These are phyloP conservation scores for Cladophialophora chaetospira DNA, from an alignment of 2,329 filamentous ascomycete species.

Conservation along the genomic window DNA sequence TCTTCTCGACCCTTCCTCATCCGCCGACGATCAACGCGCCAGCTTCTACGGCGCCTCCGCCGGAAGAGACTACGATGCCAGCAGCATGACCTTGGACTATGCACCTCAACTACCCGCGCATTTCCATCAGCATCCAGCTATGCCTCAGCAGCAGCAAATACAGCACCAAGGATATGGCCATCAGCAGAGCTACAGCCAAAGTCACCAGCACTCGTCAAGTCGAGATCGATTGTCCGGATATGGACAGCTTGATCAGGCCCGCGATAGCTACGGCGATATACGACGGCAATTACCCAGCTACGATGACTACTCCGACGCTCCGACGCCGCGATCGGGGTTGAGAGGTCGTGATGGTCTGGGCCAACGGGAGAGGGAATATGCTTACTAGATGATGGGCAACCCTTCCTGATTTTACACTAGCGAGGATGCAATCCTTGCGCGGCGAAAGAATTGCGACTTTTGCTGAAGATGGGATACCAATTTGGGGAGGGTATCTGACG, in stretches of 20 bases:
- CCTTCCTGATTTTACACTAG: background rate
- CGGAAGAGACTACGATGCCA: conserved; percentile 64
- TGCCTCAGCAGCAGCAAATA: background rate
- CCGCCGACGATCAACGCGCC: conserved; percentile 63
- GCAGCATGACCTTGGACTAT: conserved; percentile 30
- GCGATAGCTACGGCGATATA: conserved; percentile 28
- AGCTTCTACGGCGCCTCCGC: conserved; percentile 19
- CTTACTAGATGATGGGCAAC: conserved; percentile 11
- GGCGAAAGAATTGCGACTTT: background rate
- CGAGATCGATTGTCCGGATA: conserved; percentile 22
- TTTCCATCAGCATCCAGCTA: conserved; percentile 12
- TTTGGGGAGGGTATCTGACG: background rate
- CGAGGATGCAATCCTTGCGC: background rate
- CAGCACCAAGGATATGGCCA: background rate
- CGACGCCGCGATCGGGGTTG: conserved; percentile 9
- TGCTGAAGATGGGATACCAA: too few relatives aligned
- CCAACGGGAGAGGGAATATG: conserved; percentile 19
- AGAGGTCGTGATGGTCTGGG: conserved; percentile 12
- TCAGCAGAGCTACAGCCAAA: background rate
- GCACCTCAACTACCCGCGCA: conserved; percentile 16
- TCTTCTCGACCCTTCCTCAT: conserved; percentile 59
- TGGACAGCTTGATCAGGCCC: conserved; percentile 19
- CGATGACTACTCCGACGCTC: conserved; percentile 25
- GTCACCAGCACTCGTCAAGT: conserved; percentile 15
- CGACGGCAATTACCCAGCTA: conserved; percentile 24